These are phyloP conservation scores for Oleoguttula mirabilis DNA, from an alignment of 495 filamentous ascomycete species.

Conservation along the genomic window DNA sequence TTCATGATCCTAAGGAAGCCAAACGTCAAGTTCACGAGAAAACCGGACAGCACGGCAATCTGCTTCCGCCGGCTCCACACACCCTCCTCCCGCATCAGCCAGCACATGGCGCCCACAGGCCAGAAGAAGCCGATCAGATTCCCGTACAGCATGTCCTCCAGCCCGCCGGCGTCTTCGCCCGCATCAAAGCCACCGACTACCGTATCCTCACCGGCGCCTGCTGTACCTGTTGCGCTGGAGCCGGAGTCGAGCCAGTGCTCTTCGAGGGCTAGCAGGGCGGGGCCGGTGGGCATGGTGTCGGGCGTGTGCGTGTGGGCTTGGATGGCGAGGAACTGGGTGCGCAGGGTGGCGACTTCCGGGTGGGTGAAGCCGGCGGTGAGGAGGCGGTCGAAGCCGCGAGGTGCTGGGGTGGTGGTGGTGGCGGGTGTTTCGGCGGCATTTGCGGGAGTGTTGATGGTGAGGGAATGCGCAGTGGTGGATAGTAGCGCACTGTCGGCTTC, in stretches of 20 bases:
- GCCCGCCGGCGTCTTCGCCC: slow-evolving; percentile 39
- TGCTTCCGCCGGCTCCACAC: slow-evolving; percentile 73
- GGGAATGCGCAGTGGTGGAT: slow-evolving; percentile 3
- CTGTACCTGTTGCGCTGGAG: slow-evolving; percentile 32
- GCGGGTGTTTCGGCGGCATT: slow-evolving; percentile 1
- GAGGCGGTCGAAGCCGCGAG: slow-evolving; percentile 80
- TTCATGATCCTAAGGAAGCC: slow-evolving; percentile 46
- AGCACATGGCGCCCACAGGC: slow-evolving; percentile 73
- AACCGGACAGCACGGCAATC: slow-evolving; percentile 70
- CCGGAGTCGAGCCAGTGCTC: slow-evolving; percentile 87
- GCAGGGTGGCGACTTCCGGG: slow-evolving; percentile 66
- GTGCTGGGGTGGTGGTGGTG: slow-evolving; percentile 46
- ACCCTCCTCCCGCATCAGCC: slow-evolving; percentile 77
- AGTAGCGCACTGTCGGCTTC: slow-evolving; percentile 24
- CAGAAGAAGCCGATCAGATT: slow-evolving; percentile 89
- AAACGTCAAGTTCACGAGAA: slow-evolving; percentile 62
- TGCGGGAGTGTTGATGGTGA: neutral
- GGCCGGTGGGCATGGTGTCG: slow-evolving; percentile 64
- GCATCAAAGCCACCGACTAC: slow-evolving; percentile 11
- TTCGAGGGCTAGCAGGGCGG: slow-evolving; percentile 56
- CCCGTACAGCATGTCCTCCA: slow-evolving; percentile 82
- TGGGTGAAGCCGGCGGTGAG: slow-evolving; percentile 67
- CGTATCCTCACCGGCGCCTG: slow-evolving; percentile 22
- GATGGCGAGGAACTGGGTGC: slow-evolving; percentile 72
- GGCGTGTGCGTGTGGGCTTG: slow-evolving; percentile 67